phyloP scores from a whole-genome alignment of 2,329 filamentous ascomycete species.

The Diaporthe nobilis region DNA sequence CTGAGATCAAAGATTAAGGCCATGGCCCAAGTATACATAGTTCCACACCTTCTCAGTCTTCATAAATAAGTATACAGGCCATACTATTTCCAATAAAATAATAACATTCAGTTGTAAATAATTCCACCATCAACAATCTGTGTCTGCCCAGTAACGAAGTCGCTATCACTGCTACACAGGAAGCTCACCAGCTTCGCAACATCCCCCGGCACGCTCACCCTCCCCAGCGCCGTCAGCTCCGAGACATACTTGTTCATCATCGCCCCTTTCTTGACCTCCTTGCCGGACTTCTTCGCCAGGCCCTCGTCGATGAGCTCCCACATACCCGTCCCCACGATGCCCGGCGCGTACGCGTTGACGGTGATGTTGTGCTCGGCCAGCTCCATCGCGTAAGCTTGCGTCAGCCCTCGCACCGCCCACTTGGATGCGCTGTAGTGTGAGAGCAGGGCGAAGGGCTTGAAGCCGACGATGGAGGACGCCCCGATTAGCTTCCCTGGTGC shows the following conservation, averaged over 20 bases:
- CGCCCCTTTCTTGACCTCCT: slow-evolving; percentile 51
- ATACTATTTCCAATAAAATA: rapidly evolving
- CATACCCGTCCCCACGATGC: slow-evolving; percentile 77
- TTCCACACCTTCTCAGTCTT: not conserved
- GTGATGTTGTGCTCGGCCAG: slow-evolving; percentile 75
- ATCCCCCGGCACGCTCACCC: slow-evolving; percentile 73
- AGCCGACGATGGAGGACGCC: slow-evolving; percentile 69
- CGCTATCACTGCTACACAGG: slow-evolving; percentile 69
- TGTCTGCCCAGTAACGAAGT: slow-evolving; percentile 77
- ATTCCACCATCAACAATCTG: slow-evolving; percentile 74
- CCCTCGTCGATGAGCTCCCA: slow-evolving; percentile 78
- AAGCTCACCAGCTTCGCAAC: slow-evolving; percentile 75
- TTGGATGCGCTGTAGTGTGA: slow-evolving; percentile 76
- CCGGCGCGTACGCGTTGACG: slow-evolving; percentile 76
- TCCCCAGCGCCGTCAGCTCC: slow-evolving; percentile 68
- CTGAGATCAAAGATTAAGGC: not conserved
- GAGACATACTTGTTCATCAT: slow-evolving; percentile 68
- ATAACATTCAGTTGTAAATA: slow-evolving; percentile 55
- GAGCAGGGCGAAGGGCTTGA: slow-evolving; percentile 71
- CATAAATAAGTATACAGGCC: not conserved
- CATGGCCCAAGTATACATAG: too few relatives aligned
- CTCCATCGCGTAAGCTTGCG: slow-evolving; percentile 77
- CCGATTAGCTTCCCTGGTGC: slow-evolving; percentile 63
- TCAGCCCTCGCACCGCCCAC: slow-evolving; percentile 76
- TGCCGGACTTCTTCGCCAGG: slow-evolving; percentile 65